phyloP scores from a whole-genome alignment of 1,284 basidiomycete species.

The Trichosporon coremiiforme region DNA sequence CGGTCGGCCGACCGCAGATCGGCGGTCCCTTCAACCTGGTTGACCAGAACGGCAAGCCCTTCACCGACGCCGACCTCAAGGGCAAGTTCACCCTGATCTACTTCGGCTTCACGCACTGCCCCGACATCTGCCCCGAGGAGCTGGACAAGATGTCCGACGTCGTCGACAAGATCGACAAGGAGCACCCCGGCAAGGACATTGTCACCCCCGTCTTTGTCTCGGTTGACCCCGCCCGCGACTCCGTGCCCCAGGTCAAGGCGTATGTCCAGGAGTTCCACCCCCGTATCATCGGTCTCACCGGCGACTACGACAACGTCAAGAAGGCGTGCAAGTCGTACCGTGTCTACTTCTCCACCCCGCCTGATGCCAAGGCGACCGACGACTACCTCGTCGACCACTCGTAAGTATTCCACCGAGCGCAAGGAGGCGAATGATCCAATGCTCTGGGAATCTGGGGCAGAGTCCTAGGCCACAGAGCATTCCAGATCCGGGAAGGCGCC shows the following conservation, averaged over 20 bases:
- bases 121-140: slow-evolving; percentile 98
- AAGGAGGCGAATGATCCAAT: too few relatives aligned
- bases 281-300: slow-evolving; percentile 82
- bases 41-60: slow-evolving; percentile 68
- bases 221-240: slow-evolving; percentile 93
- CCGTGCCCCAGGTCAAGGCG: slow-evolving; percentile 61
- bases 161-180: slow-evolving; percentile 70
- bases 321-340: slow-evolving; percentile 90
- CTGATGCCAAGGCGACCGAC: slow-evolving; percentile 67
- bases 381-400: slow-evolving; percentile 95
- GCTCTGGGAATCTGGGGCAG: too few relatives aligned
- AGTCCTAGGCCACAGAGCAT: too few relatives aligned
- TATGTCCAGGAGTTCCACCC: slow-evolving; percentile 83
- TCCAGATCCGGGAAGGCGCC: too few relatives aligned
- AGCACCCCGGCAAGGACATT: slow-evolving; percentile 61
- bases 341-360: slow-evolving; percentile 98
- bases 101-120: slow-evolving; percentile 96
- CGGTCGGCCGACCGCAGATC: slow-evolving; percentile 70
- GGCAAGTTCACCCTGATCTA: slow-evolving; percentile 87
- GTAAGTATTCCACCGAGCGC: slow-evolving; percentile 36
- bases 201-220: slow-evolving; percentile 87
- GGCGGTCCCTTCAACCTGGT: slow-evolving; percentile 85
- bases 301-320: slow-evolving; percentile 83
- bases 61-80: slow-evolving; percentile 80
- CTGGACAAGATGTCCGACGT: slow-evolving; percentile 91